Evolutionary conservation across 441 rosid species (phyloP).

Genomic region (Erysimum cheiri): DNA sequence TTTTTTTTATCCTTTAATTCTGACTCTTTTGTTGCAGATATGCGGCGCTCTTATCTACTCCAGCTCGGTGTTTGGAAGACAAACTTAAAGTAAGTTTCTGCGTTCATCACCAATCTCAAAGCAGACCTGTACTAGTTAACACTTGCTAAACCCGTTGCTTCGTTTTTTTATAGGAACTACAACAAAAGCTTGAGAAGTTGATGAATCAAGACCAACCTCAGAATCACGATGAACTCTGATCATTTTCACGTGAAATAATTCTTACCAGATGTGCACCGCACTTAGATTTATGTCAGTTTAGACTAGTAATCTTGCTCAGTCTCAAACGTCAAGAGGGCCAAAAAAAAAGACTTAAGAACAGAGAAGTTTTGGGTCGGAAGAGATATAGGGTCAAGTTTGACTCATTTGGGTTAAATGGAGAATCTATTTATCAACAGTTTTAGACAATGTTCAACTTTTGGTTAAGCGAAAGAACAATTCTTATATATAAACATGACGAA

Average conservation of each 20-base stretch:
- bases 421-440: slow-evolving; percentile 30
- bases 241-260: slow-evolving; percentile 25
- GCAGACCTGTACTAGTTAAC: not conserved
- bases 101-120: slow-evolving; percentile 11
- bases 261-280: slow-evolving; percentile 16
- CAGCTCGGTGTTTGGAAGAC: slow-evolving; percentile 79
- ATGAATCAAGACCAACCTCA: slow-evolving; percentile 69
- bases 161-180: slow-evolving; percentile 61
- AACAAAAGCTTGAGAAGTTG: slow-evolving; percentile 71
- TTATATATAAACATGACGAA: slow-evolving; percentile 17
- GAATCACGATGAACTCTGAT: slow-evolving; percentile 76
- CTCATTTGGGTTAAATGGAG: slow-evolving; percentile 10
- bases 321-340: slow-evolving; percentile 34
- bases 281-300: slow-evolving; percentile 34
- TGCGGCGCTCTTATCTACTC: slow-evolving; percentile 72
- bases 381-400: slow-evolving; percentile 22
- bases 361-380: slow-evolving; percentile 40
- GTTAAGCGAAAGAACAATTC: slow-evolving; percentile 21
- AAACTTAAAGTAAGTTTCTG: slow-evolving; percentile 65
- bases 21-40: slow-evolving; percentile 59
- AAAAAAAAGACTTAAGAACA: slow-evolving; percentile 9
- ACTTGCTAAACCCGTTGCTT: slow-evolving; percentile 8
- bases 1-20: not conserved
- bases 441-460: slow-evolving; percentile 25
- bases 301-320: slow-evolving; percentile 33